Conservation (phyloP, 2,329 filamentous ascomycete species). For the Alternaria ventricosa region DNA sequence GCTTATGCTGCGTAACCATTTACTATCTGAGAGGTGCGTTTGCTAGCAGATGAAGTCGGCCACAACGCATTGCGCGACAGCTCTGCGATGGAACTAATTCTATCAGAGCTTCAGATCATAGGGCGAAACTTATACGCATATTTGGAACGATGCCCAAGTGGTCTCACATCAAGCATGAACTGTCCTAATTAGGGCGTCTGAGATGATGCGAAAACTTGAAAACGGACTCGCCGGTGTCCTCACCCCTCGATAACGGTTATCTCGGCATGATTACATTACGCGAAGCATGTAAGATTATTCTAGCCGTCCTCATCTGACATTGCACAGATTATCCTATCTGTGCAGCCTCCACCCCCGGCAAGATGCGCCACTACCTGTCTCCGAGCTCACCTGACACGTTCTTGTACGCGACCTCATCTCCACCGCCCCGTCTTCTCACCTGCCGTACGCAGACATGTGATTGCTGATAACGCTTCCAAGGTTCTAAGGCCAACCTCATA, state of each 20-base stretch:
- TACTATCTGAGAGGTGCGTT: neutral
- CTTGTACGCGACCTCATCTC: neutral
- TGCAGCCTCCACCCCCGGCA: neutral
- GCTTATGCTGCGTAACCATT: slow-evolving; percentile 6
- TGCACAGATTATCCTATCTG: neutral
- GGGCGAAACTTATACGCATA: slow-evolving; percentile 4
- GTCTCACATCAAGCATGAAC: neutral
- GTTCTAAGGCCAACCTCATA: neutral
- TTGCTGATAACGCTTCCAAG: neutral
- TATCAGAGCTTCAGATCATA: slow-evolving; percentile 6
- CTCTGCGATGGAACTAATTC: slow-evolving; percentile 6
- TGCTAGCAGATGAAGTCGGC: slow-evolving; percentile 19
- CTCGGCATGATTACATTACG: slow-evolving; percentile 8
- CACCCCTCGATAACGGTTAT: slow-evolving; percentile 7
- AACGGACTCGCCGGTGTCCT: neutral
- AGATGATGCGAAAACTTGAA: neutral
- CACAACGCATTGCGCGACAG: slow-evolving; percentile 16
- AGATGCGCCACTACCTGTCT: slow-evolving; percentile 4
- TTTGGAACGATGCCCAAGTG: neutral
- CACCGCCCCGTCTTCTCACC: neutral
- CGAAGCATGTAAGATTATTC: slow-evolving; percentile 4
- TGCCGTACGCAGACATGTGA: neutral
- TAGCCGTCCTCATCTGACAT: slow-evolving; percentile 4
- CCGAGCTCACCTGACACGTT: neutral
- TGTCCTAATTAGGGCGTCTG: neutral